Evolutionary conservation across 768 basidiomycete genomes (phyloP), one percentile per base, ranked within the genome.

Genomic region (Dentipellis fragilis): DNA sequence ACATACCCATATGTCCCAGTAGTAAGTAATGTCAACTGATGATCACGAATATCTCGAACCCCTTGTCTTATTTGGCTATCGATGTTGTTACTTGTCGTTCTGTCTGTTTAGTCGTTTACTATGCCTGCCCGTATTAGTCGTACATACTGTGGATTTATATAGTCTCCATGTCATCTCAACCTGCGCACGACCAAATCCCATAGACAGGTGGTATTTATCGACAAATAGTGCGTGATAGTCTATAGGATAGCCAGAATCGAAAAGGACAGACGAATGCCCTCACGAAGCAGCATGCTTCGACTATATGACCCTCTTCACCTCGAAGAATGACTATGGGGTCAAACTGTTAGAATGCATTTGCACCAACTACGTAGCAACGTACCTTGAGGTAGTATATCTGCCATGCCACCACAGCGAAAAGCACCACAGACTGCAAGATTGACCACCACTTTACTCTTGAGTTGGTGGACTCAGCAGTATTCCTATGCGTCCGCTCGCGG

Each of bases 371-470:
- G 16, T 6, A 16, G 22, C 49, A 23, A 65, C 73, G 61, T 58
- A 85, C 91, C 79, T 97, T 94, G 52, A 99, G 76, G 73, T 97
- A 97, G 72, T 93, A 96, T 56, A 99, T 81, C 71, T 99, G 96
- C 94, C 94, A 98, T 46, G 81, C 94, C 54, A 96, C 94, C 0
- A 96, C 87, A 2, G 82, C 76, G 66, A 97, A 88, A 55, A 98
- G 73, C 19, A 98, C 87, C 40, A 89, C 66, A 4, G 88, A 79
- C 69, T 99, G 96, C 7, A 93, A 68, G 58, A 99, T 85, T 2
- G 93, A 94, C 96, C 96, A 99, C 93, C 93, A 98, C 73, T 97
- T 98, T 53, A 99, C 95, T 39, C 96, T 84, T 39, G 87, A 80
- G 68, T 98, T 98, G 17, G 90, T 91, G 1, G 81, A 95, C 75